A percentile compares a stretch with the other conserved stretches of the same genome.
Evolutionary conservation across 306 rosid species (phyloP).

Genomic region (Vachellia collinsii): DNA sequence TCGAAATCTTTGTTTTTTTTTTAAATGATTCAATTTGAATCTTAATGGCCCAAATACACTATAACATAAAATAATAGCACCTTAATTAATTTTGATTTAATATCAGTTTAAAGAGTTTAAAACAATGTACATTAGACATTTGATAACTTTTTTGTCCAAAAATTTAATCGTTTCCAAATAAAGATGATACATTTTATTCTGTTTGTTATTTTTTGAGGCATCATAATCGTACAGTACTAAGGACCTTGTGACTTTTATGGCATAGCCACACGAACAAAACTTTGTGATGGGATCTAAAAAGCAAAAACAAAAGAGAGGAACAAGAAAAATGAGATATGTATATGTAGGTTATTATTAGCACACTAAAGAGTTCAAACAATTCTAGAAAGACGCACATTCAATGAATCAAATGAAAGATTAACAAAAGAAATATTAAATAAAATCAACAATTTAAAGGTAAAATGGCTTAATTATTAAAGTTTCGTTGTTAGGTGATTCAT

Average conservation of each 20-base stretch:
- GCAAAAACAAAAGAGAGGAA: too few species aligned
- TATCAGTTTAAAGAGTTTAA: too few species aligned
- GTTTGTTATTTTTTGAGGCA: neutral
- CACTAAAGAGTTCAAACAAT: neutral
- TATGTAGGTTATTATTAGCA: neutral
- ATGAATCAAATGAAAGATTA: neutral
- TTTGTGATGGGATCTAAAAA: neutral
- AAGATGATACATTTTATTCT: too few species aligned
- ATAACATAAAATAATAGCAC: too few species aligned
- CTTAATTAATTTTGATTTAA: too few species aligned
- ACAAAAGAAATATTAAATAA: neutral
- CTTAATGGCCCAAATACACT: too few species aligned
- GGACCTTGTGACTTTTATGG: neutral
- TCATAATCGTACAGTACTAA: neutral
- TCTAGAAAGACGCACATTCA: neutral
- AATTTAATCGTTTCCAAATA: too few species aligned
- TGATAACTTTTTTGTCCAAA: too few species aligned
- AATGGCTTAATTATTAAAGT: neutral
- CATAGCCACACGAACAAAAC: neutral
- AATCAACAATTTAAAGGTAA: neutral
- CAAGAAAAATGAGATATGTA: neutral
- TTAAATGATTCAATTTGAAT: too few species aligned
- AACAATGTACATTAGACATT: too few species aligned
- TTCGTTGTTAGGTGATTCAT: neutral
- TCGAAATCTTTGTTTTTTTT: too few species aligned